Conservation (phyloP, 164 flowering plant species). For the Vitis rupestris region DNA sequence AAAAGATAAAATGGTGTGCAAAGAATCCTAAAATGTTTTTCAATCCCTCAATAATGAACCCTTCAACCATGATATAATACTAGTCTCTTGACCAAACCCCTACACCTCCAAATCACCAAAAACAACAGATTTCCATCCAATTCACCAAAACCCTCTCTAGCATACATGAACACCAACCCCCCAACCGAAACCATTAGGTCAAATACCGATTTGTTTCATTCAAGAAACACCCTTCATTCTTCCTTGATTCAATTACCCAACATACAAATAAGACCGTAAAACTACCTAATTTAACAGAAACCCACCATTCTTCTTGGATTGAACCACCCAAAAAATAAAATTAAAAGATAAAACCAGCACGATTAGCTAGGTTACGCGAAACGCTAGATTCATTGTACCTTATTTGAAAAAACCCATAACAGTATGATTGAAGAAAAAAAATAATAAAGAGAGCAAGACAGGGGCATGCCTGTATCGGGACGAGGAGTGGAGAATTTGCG, state of each 20-base stretch:
- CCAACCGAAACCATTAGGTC: not conserved
- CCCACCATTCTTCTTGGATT: no score
- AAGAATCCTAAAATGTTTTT: no score
- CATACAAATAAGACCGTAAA: not conserved
- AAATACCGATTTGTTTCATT: not conserved
- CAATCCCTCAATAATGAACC: no score
- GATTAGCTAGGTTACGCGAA: not conserved
- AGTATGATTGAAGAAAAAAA: not conserved
- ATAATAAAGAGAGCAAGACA: conserved; percentile 1
- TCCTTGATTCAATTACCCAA: not conserved
- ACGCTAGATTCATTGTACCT: not conserved
- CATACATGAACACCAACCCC: not conserved
- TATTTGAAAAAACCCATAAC: not conserved
- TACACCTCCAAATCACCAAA: no score
- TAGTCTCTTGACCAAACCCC: no score
- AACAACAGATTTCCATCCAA: no score
- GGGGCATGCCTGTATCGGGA: conserved; percentile 32
- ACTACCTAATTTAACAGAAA: no score
- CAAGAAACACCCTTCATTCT: not conserved
- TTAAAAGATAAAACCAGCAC: not conserved
- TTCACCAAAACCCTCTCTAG: no score
- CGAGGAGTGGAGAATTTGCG: conserved; percentile 27
- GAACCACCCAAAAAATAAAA: not conserved
- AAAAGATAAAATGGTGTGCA: no score
- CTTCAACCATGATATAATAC: no score